Conservation (phyloP, 2,329 filamentous ascomycete genomes). For the Pseudogymnoascus sp. region DNA sequence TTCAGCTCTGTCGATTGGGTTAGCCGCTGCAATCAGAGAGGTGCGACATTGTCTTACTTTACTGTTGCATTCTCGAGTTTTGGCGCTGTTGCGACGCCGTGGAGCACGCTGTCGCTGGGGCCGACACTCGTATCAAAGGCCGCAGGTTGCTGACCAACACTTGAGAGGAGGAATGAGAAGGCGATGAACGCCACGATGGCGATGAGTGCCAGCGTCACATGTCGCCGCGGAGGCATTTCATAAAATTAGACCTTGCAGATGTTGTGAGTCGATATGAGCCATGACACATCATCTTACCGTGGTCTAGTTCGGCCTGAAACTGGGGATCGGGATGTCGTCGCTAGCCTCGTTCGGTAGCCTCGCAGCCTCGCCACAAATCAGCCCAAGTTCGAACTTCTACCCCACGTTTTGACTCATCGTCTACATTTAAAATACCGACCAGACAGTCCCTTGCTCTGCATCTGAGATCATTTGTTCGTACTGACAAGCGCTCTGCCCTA, state of each 20-base stretch:
- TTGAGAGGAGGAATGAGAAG: conserved; percentile 46
- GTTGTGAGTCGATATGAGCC: conserved; percentile 6
- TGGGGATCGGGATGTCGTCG: not conserved
- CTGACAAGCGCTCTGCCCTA: not conserved
- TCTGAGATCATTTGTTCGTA: not conserved
- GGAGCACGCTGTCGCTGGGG: conserved; percentile 38
- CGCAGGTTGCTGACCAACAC: conserved; percentile 17
- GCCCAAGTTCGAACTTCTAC: conserved; percentile 4
- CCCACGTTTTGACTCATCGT: conserved; percentile 3
- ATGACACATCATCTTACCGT: not conserved
- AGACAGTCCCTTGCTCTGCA: not conserved
- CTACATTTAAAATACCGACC: not conserved
- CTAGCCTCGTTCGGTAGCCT: conserved; percentile 6
- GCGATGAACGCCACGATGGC: conserved; percentile 49
- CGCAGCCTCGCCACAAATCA: conserved; percentile 6
- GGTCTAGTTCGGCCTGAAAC: not conserved
- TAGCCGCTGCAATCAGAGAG: not conserved
- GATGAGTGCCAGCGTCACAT: conserved; percentile 45
- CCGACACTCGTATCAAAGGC: conserved; percentile 13
- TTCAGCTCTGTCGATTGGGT: conserved; percentile 34
- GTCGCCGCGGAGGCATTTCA: conserved; percentile 30
- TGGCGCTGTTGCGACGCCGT: conserved; percentile 65
- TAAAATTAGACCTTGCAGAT: not conserved
- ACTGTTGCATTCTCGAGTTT: conserved; percentile 75
- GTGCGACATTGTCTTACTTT: conserved; percentile 44